Base-by-base conservation (phyloP, 108 stramenopile genomes). In the Skeletonema potamos region DNA sequence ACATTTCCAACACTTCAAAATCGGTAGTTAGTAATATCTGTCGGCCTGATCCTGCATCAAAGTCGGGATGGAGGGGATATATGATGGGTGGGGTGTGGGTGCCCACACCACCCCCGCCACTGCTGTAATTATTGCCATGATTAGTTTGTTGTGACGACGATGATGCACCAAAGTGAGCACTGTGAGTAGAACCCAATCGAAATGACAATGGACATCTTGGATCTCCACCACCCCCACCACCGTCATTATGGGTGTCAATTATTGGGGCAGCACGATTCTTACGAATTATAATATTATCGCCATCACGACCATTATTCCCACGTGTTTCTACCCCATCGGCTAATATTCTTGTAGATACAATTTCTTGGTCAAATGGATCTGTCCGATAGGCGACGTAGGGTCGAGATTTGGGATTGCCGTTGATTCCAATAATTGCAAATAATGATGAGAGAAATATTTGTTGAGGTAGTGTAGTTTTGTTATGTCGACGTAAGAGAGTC, bases 331-430 rank as follows among this genome's bases (percentile, higher is more conserved):
- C 29, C 15, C 76, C 76, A 62, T 82, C 76, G 24, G 61, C 36
- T 66, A 82, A 73, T 48, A 77, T 54, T 32, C 68, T 1, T 12
- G 58, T 30, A 7, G 61, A 26, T 0, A 79, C 54, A 26, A 65
- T 77, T 26, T 72, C 68, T 79, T 92, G 89, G 64, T 93, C 88
- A 41, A 77, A 85, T 17, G 89, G 88, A 36, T 77, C 65, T 3
- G 88, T 90, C n/a, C 89, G 88, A 66, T 85, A 93, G 57, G 88
- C 82, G 29, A 93, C 89, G 73, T 89, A 93, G n/a, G 89, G 87
- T 34, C 76, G 72, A 4, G 89, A 91, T 44, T 73, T 64, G 36
- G 92, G 92, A 41, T 93, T 86, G 18, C 65, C 85, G 22, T 61
- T 24, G 6, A 22, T 7, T 18, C 8, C 22, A 48, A 2, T 51